Percentiles rank a stretch among this genome's conserved stretches.
Conservation (phyloP, 2,329 filamentous ascomycete species). For the Cyclaneusma minus region DNA sequence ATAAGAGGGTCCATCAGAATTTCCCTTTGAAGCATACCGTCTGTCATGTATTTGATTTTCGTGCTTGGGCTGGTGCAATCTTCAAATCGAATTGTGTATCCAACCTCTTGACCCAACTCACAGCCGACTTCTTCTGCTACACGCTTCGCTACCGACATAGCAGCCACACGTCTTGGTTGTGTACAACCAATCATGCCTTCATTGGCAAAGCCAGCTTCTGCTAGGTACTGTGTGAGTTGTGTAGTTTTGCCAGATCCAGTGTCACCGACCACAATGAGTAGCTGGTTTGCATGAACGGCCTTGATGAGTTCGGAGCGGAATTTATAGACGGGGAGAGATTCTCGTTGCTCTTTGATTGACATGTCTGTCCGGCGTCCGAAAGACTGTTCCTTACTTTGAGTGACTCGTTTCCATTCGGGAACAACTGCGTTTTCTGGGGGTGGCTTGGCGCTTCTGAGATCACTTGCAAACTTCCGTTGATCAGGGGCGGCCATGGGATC, state of each 20-base stretch:
- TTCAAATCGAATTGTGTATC: slow-evolving; percentile 95
- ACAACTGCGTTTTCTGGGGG: slow-evolving; percentile 48
- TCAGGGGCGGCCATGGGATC: slow-evolving; percentile 87
- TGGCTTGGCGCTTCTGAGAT: slow-evolving; percentile 54
- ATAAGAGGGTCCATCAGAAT: slow-evolving; percentile 84
- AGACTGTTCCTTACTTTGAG: slow-evolving; percentile 63
- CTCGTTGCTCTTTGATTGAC: slow-evolving; percentile 89
- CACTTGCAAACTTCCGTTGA: slow-evolving; percentile 76
- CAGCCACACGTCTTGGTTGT: slow-evolving; percentile 89
- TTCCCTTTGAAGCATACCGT: slow-evolving; percentile 94
- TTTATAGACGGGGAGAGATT: slow-evolving; percentile 74
- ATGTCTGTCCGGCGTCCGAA: slow-evolving; percentile 77
- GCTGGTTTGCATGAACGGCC: slow-evolving; percentile 73
- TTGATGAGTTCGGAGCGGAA: slow-evolving; percentile 81
- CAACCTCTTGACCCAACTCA: slow-evolving; percentile 77
- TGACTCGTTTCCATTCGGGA: slow-evolving; percentile 85
- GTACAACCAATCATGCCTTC: slow-evolving; percentile 89
- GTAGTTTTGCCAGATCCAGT: slow-evolving; percentile 97
- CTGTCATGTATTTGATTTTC: slow-evolving; percentile 98
- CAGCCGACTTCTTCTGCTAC: slow-evolving; percentile 93
- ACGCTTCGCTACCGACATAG: slow-evolving; percentile 95
- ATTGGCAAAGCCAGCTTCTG: slow-evolving; percentile 80
- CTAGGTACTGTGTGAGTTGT: slow-evolving; percentile 87
- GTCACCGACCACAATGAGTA: slow-evolving; percentile 92
- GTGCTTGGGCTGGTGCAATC: slow-evolving; percentile 80